Base-by-base conservation (phyloP, 192 early-diverging fungal genomes). In the Podila epicladia region DNA sequence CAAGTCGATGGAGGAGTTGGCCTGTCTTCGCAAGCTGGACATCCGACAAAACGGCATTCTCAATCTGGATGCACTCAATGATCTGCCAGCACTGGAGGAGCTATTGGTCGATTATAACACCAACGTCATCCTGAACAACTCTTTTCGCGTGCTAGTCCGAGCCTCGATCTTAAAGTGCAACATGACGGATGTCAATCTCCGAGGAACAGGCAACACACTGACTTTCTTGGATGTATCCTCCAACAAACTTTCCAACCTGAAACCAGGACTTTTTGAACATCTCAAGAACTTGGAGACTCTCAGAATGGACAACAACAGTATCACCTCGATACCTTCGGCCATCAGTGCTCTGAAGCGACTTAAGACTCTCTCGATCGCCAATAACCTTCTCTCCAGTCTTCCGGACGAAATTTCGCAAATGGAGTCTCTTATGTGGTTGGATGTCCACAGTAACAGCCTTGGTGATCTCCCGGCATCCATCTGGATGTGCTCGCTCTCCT, bases 31-130 rank as follows among this genome's bases (percentile, higher is more conserved):
- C 67, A 90, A 92, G 70, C 83, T 97, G 31, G 95, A 97, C 73
- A 87, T 96, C 38, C 90, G 95, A 2, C 91, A 93, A 50, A 97
- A 97, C 79, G 74, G 82, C n/a, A 90, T 97, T 61, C 89, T 92
- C 65, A 90, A 94, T 63, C 68, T 93, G 33, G 85, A 88, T 28
- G 75, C 90, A 4, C 57, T 92, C 8, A 87, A 91, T 3, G 64
- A 86, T 26, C 71, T 93, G 11, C 87, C 87, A 33, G 83, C 77
- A 1, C 85, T 94, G 26, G 87, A 93, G 67, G 84, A 89, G 28
- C 61, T 93, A 29, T 86, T 87, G 58, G 91, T 92, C 20, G 94
- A 95, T 62, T 92, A 88, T 67, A 95, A 95, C 84, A 83, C 90
- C 58, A 87, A 93, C 26, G 89, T 90, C 6, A 85, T 86, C 19